A percentile compares a stretch with the other conserved stretches of the same genome.
These are phyloP conservation scores for Cymodocea nodosa DNA, from an alignment of 116 monocot species.

Conservation along the genomic window DNA sequence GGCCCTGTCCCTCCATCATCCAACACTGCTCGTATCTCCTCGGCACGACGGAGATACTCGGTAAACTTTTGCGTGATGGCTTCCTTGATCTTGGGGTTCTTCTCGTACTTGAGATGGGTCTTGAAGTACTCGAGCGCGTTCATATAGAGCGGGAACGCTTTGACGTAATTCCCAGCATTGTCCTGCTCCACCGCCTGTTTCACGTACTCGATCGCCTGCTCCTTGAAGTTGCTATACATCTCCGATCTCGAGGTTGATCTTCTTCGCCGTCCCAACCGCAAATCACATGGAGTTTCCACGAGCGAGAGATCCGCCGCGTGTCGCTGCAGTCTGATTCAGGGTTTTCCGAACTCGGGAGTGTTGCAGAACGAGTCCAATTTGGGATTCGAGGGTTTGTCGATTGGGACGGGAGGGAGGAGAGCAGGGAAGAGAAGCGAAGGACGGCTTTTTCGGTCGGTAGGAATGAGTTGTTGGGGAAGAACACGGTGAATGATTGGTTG, in stretches of 20 bases:
- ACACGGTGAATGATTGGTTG: too few relatives aligned
- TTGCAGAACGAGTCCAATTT: too few relatives aligned
- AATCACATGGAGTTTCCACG: too few relatives aligned
- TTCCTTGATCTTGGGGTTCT: constrained; percentile 98
- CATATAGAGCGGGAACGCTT: constrained; percentile 98
- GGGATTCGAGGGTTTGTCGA: too few relatives aligned
- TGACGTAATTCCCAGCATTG: constrained; percentile 97
- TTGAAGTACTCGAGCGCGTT: constrained; percentile 99
- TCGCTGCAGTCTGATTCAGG: background rate
- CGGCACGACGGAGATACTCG: constrained; percentile 96
- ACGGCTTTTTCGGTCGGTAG: background rate
- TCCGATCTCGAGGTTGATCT: background rate
- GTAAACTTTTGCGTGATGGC: constrained; percentile 99
- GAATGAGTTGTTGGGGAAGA: too few relatives aligned
- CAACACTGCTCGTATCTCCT: constrained; percentile 96
- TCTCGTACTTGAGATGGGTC: constrained; percentile 99
- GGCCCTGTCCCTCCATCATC: constrained; percentile 83
- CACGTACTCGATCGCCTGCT: constrained; percentile 99
- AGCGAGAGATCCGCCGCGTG: too few relatives aligned
- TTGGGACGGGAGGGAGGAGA: too few relatives aligned
- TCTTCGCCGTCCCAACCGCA: too few relatives aligned
- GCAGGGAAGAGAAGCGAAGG: background rate
- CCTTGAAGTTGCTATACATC: constrained; percentile 99
- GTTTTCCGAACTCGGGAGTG: too few relatives aligned
- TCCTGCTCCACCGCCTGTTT: constrained; percentile 94